Conservation (phyloP, 2,329 filamentous ascomycete species). For the Paraconiothyrium sp. region DNA sequence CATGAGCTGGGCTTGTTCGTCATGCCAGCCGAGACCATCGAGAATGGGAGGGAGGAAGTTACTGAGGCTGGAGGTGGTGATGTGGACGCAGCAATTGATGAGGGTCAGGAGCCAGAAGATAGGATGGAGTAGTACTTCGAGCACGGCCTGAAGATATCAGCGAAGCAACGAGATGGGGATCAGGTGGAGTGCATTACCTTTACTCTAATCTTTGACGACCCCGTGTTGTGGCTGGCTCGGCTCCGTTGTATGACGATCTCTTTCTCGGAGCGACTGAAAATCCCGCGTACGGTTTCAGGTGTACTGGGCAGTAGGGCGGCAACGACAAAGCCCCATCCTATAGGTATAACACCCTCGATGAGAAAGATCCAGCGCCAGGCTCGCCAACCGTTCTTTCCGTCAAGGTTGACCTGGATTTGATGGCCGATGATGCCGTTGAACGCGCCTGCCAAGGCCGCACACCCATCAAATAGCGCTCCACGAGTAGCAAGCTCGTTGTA, state of each 20-base stretch:
- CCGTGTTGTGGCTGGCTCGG: conserved; percentile 1
- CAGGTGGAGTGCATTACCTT: not conserved
- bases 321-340: conserved; percentile 8
- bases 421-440: conserved; percentile 7
- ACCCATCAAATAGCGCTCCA: not conserved
- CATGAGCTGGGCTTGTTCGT: conserved; percentile 7
- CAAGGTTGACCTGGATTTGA: not conserved
- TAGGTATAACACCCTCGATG: conserved; percentile 2
- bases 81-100: conserved; percentile 4
- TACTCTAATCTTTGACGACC: not conserved
- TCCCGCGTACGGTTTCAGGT: conserved; percentile 1
- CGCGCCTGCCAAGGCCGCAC: not conserved
- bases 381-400: conserved; percentile 4
- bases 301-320: not conserved
- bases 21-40: conserved; percentile 1
- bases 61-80: not conserved
- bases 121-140: not conserved
- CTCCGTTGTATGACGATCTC: not conserved
- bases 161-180: not conserved
- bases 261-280: not conserved
- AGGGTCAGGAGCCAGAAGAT: not conserved
- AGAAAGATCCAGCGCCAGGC: conserved; percentile 5
- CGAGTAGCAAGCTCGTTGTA: conserved; percentile 2
- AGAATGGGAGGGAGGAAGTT: conserved; percentile 5
- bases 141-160: not conserved